Percentiles rank a stretch among this genome's conserved stretches.
Evolutionary conservation across 208 protist species (phyloP).

Genomic region (Crithidia bombi): DNA sequence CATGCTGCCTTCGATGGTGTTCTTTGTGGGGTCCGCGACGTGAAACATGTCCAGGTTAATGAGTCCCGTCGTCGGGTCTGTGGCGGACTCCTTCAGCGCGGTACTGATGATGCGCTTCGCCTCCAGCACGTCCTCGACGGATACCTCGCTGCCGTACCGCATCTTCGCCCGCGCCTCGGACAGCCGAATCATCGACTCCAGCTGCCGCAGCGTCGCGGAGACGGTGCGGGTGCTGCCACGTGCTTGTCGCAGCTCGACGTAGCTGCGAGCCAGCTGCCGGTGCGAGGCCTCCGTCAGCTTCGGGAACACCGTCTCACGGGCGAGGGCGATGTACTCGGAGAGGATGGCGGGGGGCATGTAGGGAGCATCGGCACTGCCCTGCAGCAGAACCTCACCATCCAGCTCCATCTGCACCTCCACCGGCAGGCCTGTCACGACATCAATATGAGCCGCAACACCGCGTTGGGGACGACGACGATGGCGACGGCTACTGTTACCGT

Average conservation of each 20-base stretch:
- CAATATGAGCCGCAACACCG: conserved; percentile 29
- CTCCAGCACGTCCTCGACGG: conserved; percentile 86
- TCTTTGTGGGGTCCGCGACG: conserved; percentile 77
- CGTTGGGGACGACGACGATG: too few relatives aligned
- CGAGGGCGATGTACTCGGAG: conserved; percentile 94
- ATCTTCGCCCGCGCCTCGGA: conserved; percentile 94
- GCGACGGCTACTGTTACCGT: conserved; percentile 1
- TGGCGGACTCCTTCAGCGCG: conserved; percentile 88
- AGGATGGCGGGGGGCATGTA: conserved; percentile 85
- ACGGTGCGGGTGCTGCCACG: conserved; percentile 94
- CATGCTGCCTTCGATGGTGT: conserved; percentile 86
- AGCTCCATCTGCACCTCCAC: conserved; percentile 64
- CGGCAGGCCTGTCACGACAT: conserved; percentile 42
- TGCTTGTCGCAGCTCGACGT: conserved; percentile 92
- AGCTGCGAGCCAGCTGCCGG: conserved; percentile 90
- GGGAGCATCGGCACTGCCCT: conserved; percentile 47
- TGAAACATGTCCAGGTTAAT: conserved; percentile 92
- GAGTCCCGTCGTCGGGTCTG: conserved; percentile 85
- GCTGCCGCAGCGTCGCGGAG: conserved; percentile 97
- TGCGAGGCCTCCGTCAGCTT: conserved; percentile 90
- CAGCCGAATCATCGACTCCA: conserved; percentile 99
- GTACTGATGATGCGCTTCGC: conserved; percentile 90
- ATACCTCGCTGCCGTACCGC: conserved; percentile 80
- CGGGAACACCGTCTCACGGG: conserved; percentile 85
- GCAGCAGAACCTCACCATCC: conserved; percentile 79